Percentiles rank a stretch among this genome's conserved stretches.
Conservation (phyloP, 2,329 filamentous ascomycete genomes). For the Lasiodiplodia sp. region DNA sequence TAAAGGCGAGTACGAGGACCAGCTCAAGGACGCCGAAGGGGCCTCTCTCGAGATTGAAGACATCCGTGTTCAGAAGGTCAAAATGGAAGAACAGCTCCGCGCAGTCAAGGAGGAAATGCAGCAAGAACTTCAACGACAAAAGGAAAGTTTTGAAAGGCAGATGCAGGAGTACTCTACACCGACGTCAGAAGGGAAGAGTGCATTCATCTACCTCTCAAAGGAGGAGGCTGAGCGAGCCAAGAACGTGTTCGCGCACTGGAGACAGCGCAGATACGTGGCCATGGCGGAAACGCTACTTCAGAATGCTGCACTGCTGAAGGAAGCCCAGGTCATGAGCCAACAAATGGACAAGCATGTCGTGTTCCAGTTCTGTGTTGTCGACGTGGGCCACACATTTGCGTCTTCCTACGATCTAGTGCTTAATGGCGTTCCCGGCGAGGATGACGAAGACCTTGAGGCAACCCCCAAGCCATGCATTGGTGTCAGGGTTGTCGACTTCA, state of each 20-base stretch:
- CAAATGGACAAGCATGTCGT: constrained; percentile 91
- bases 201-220: constrained; percentile 57
- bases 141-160: constrained; percentile 83
- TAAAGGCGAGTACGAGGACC: constrained; percentile 81
- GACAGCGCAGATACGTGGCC: constrained; percentile 82
- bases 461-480: constrained; percentile 89
- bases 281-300: constrained; percentile 94
- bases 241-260: constrained; percentile 76
- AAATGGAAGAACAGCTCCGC: constrained; percentile 82
- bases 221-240: constrained; percentile 75
- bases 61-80: constrained; percentile 79
- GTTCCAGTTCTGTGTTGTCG: constrained; percentile 93
- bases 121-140: constrained; percentile 81
- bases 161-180: constrained; percentile 62
- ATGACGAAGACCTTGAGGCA: constrained; percentile 81
- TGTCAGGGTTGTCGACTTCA: constrained; percentile 89
- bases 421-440: constrained; percentile 86
- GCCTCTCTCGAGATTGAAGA: constrained; percentile 82
- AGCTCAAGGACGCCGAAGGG: constrained; percentile 76
- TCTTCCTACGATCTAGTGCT: constrained; percentile 97
- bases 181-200: constrained; percentile 59
- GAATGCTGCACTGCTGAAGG: constrained; percentile 86
- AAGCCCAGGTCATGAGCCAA: constrained; percentile 97
- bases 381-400: constrained; percentile 84
- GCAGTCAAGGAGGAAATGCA: constrained; percentile 89